Conservation (phyloP, 2,329 filamentous ascomycete species). For the Metarhizium humberi region DNA sequence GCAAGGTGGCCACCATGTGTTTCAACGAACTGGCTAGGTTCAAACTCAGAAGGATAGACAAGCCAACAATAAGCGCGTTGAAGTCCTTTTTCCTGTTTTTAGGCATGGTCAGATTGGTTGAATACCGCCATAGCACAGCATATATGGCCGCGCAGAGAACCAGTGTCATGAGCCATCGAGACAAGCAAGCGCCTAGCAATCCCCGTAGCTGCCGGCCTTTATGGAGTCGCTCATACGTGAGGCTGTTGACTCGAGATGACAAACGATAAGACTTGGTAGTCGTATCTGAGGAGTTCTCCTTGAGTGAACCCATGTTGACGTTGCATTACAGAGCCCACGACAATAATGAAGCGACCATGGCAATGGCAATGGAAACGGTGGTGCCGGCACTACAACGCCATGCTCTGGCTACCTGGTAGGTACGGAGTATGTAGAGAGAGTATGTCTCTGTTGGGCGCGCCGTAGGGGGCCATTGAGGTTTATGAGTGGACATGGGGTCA, state of each 20-base stretch:
- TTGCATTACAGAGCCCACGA: background rate
- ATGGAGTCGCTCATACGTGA: slow-evolving; percentile 13
- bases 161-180: slow-evolving; percentile 20
- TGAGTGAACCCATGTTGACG: background rate
- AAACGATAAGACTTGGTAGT: background rate
- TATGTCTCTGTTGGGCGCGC: background rate
- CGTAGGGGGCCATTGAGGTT: background rate
- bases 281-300: background rate
- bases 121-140: slow-evolving; percentile 19
- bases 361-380: background rate
- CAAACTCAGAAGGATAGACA: slow-evolving; percentile 32
- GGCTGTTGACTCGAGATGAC: slow-evolving; percentile 8
- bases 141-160: slow-evolving; percentile 19
- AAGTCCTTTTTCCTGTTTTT: slow-evolving; percentile 28
- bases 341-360: background rate
- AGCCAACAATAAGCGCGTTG: slow-evolving; percentile 33
- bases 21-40: slow-evolving; percentile 33
- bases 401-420: too few species aligned
- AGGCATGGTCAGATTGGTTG: slow-evolving; percentile 18
- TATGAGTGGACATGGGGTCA: background rate
- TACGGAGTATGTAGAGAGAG: background rate
- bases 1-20: slow-evolving; percentile 31
- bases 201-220: slow-evolving; percentile 11
- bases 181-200: slow-evolving; percentile 9
- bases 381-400: too few species aligned